Conservation (phyloP, 345 rosid genomes). For the Salix viminalis region DNA sequence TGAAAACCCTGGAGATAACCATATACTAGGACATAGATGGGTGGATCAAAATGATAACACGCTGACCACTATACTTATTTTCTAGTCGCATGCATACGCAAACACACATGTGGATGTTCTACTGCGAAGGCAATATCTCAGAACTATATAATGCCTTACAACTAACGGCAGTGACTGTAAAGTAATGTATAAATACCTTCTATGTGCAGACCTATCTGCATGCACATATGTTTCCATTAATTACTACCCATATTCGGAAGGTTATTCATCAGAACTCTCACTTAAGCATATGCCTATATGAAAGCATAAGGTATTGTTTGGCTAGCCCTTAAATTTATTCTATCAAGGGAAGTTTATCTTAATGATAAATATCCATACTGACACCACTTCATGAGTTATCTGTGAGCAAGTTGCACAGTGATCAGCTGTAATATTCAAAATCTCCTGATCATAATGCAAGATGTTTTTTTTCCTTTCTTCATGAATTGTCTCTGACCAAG, state of each 20-base stretch:
- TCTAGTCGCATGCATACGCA: background rate
- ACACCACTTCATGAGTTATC: background rate
- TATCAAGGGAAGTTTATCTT: background rate
- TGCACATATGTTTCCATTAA: too few relatives aligned
- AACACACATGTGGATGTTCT: background rate
- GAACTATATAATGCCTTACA: background rate
- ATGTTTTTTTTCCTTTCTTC: too few relatives aligned
- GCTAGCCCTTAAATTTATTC: background rate
- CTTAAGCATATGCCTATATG: too few relatives aligned
- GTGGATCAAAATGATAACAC: background rate
- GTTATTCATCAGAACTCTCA: too few relatives aligned
- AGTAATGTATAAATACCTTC: background rate
- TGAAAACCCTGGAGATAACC: background rate
- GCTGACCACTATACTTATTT: background rate
- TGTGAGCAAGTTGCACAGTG: background rate
- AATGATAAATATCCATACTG: background rate
- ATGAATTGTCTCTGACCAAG: background rate
- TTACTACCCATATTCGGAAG: too few relatives aligned
- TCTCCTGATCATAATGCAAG: background rate
- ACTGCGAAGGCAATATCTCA: too few relatives aligned
- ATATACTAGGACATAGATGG: background rate
- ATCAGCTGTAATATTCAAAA: background rate
- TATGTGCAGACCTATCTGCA: too few relatives aligned
- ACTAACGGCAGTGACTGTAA: constrained; percentile 2
- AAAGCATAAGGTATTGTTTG: background rate